Percentiles rank a stretch among this genome's conserved stretches.
phyloP scores from a whole-genome alignment of 2,329 filamentous ascomycete species.

The Xylariaceae sp. region DNA sequence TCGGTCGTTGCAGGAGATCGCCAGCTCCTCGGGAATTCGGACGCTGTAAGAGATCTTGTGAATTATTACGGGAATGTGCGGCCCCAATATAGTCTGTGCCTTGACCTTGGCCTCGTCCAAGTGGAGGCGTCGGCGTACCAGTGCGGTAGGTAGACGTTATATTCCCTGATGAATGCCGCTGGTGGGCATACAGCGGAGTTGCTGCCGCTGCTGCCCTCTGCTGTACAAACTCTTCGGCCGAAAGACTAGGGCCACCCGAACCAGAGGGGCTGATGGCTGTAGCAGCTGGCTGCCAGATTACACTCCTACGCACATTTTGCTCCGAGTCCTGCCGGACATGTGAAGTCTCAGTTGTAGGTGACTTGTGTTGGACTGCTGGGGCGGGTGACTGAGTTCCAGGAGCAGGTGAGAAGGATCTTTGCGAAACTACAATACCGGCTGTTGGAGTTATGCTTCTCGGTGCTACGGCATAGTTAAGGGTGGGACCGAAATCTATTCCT shows the following conservation, averaged over 20 bases:
- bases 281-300: conserved; percentile 79
- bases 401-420: conserved; percentile 43
- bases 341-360: conserved; percentile 35
- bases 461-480: conserved; percentile 63
- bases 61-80: conserved; percentile 54
- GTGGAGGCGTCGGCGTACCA: conserved; percentile 51
- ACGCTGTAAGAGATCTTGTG: conserved; percentile 46
- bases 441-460: conserved; percentile 33
- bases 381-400: conserved; percentile 36
- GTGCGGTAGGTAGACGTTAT: conserved; percentile 48
- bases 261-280: conserved; percentile 54
- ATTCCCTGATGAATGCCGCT: conserved; percentile 62
- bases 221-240: conserved; percentile 83
- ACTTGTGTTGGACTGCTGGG: conserved; percentile 10
- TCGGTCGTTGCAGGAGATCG: conserved; percentile 50
- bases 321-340: conserved; percentile 56
- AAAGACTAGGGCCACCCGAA: conserved; percentile 58
- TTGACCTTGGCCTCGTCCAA: conserved; percentile 47
- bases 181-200: conserved; percentile 64
- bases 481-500: conserved; percentile 84
- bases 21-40: conserved; percentile 44
- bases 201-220: conserved; percentile 69
- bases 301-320: conserved; percentile 65
- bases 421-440: conserved; percentile 23
- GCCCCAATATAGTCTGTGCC: conserved; percentile 48